Conservation (phyloP, 176 grass and related monocot species). For the Raddia guianensis region DNA sequence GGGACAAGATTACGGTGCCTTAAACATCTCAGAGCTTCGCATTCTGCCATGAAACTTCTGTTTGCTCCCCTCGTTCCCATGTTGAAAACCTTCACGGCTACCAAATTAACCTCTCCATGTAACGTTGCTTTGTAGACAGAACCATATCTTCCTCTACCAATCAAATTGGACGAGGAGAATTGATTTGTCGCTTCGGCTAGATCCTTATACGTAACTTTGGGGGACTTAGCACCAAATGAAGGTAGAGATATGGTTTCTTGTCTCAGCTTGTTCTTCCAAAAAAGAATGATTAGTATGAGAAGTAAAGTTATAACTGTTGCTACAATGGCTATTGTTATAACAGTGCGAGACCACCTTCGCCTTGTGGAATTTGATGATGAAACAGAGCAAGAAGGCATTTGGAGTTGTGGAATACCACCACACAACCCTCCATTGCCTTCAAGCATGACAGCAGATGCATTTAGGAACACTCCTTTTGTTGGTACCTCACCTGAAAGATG, state of each 20-base stretch:
- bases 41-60: constrained; percentile 46
- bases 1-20: too few relatives aligned
- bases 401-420: constrained; percentile 18
- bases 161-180: constrained; percentile 30
- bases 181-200: constrained; percentile 24
- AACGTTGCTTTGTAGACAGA: constrained; percentile 35
- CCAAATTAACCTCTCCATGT: neutral
- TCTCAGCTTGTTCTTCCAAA: neutral
- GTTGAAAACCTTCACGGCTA: constrained; percentile 44
- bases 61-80: constrained; percentile 23
- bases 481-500: constrained; percentile 35
- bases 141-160: constrained; percentile 34
- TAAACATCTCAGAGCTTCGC: constrained; percentile 46
- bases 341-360: neutral
- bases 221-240: constrained; percentile 1
- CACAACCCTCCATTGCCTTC: constrained; percentile 31
- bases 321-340: neutral
- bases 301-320: neutral
- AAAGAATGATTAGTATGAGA: neutral
- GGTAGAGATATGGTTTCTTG: neutral
- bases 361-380: neutral
- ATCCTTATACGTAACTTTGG: constrained; percentile 29
- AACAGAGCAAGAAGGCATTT: constrained; percentile 24
- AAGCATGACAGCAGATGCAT: constrained; percentile 20
- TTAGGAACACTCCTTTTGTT: constrained; percentile 28